These are phyloP conservation scores for Thermomyces lanuginosus DNA, from an alignment of 2,329 filamentous ascomycete species.

Conservation along the genomic window DNA sequence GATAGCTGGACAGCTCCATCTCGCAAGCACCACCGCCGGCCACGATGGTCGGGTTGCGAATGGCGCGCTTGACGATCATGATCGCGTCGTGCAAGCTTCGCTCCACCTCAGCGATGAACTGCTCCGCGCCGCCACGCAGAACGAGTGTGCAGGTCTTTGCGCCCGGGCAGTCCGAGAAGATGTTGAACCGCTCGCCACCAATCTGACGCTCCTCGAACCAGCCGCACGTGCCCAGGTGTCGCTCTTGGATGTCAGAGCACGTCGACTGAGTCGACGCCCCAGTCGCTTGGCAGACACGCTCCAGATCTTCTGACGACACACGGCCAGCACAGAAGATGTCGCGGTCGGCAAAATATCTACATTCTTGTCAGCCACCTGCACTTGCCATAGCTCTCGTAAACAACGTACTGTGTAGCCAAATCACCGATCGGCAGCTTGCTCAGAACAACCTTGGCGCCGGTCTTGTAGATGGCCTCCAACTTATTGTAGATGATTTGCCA, in stretches of 20 bases:
- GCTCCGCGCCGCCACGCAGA: constrained; percentile 87
- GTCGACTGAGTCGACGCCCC: constrained; percentile 87
- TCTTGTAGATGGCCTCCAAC: constrained; percentile 85
- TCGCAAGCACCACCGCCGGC: constrained; percentile 87
- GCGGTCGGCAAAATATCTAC: constrained; percentile 75
- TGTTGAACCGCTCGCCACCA: constrained; percentile 92
- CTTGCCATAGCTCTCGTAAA: no score
- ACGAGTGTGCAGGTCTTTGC: constrained; percentile 96
- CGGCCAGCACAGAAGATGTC: constrained; percentile 97
- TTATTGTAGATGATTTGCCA: constrained; percentile 99
- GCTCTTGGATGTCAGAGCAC: constrained; percentile 79
- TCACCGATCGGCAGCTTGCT: constrained; percentile 96
- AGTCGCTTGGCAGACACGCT: constrained; percentile 87
- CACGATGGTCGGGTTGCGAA: constrained; percentile 87
- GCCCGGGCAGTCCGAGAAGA: constrained; percentile 89
- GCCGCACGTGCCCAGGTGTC: constrained; percentile 83
- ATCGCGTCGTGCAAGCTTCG: constrained; percentile 96
- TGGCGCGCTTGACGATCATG: constrained; percentile 98
- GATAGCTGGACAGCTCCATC: constrained; percentile 91
- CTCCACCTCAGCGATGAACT: constrained; percentile 98
- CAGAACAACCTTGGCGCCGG: constrained; percentile 90
- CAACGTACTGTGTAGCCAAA: constrained; percentile 64
- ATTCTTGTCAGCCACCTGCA: no score
- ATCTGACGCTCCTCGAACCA: constrained; percentile 92
- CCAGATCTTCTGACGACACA: constrained; percentile 80